Evolutionary conservation across 139 green algal genomes (phyloP).

Genomic region (Micractinium sp.): DNA sequence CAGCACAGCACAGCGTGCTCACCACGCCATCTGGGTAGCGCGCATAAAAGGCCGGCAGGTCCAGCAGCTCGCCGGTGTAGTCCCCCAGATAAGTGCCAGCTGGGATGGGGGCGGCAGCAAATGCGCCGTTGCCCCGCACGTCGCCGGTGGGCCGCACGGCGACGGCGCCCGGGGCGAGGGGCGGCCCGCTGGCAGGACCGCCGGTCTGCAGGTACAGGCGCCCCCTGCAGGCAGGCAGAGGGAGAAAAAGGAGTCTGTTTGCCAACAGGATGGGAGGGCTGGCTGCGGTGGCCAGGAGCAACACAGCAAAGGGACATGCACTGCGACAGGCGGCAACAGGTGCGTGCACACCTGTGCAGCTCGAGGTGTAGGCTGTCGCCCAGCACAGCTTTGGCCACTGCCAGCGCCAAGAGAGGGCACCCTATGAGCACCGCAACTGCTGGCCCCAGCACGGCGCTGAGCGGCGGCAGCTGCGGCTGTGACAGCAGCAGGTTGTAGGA

Average conservation of each 20-base stretch:
- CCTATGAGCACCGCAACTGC: constrained; percentile 36
- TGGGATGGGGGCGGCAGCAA: constrained; percentile 44
- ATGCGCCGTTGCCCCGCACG: constrained; percentile 58
- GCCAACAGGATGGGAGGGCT: no score
- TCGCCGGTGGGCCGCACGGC: constrained; percentile 50
- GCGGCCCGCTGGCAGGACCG: constrained; percentile 43
- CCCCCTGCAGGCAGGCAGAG: constrained; percentile 23
- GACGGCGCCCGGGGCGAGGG: constrained; percentile 37
- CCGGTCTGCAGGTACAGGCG: constrained; percentile 48
- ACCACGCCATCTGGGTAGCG: constrained; percentile 64
- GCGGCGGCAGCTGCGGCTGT: constrained; percentile 27
- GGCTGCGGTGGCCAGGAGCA: neutral
- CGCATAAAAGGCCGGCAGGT: constrained; percentile 45
- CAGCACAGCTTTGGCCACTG: constrained; percentile 35
- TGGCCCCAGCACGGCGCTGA: neutral
- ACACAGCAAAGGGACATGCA: neutral
- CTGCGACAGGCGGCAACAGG: neutral
- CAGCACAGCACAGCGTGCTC: neutral
- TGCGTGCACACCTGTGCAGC: constrained; percentile 40
- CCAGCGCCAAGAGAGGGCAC: constrained; percentile 5
- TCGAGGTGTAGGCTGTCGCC: constrained; percentile 48
- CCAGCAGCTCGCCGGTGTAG: constrained; percentile 64
- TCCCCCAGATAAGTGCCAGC: constrained; percentile 49
- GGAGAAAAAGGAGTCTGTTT: neutral
- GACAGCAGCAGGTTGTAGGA: neutral